Base-by-base conservation (phyloP, 352 stramenopile genomes). In the Peronospora farinosa region DNA sequence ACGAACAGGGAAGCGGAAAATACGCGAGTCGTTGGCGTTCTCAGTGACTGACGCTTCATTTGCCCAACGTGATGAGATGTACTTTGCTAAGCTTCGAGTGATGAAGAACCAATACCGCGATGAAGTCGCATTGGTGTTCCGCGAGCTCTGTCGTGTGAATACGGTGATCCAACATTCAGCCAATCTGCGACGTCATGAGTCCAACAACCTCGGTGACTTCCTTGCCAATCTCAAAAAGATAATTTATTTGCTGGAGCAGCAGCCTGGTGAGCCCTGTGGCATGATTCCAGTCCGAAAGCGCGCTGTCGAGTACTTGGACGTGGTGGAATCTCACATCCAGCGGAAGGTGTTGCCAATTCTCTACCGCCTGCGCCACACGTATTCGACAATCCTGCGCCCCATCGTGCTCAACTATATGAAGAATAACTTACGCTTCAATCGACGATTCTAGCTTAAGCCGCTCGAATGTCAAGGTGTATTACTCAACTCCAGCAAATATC, bases 181-280 rank as follows among this genome's bases (percentile, higher is more conserved):
- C n/a, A 84, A 57, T 60, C 51, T 89, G 38, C 78, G 76, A 40
- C 66, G 74, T 42, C 72, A 88, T 45, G 80, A 92, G 54, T 89
- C 80, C 31, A 88, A 84, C 65, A 86, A 88, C 52, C 60, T 92
- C 23, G 71, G 74, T 28, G 78, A 89, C 45, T 92, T 92, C 48
- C 62, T 92, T 28, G 66, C 73, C 45, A 92, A 89, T 66, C 74
- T 92, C 54, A 92, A 89, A 65, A 88, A 88, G 57, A 89, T 92
- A 77, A 88, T 89, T 81, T 88, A 87, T 84, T 79, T 92, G 72
- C 64, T 92, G 41, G 77, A 88, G 54, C 81, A 92, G 64, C 78
- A 86, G 40, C 78, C 74, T 23, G 71, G 74, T 37, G 79, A 92
- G 53, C 71, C 79, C 43, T 72, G 66, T 47, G 77, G 77, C 25